phyloP scores from a whole-genome alignment of 345 rosid species.

The Hibiscus trionum region DNA sequence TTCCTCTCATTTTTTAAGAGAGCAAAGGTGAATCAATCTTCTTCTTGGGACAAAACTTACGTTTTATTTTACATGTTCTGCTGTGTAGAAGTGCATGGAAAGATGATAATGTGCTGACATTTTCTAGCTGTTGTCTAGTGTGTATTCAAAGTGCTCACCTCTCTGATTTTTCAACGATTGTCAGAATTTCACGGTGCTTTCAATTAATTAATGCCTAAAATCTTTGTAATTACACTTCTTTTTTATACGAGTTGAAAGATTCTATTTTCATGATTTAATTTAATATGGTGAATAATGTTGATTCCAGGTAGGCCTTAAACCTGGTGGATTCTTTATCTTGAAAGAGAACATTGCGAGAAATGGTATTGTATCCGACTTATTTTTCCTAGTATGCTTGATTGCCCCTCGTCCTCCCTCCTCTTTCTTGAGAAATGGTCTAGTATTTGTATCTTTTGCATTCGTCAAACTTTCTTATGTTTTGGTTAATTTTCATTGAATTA shows the following conservation, averaged over 20 bases:
- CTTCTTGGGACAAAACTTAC: neutral
- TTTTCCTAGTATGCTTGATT: neutral
- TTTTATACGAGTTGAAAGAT: neutral
- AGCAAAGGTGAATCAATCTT: conserved; percentile 54
- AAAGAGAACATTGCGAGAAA: conserved; percentile 81
- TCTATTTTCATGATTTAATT: neutral
- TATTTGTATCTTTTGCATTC: neutral
- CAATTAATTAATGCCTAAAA: neutral
- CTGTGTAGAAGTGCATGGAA: neutral
- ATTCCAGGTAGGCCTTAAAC: conserved; percentile 76
- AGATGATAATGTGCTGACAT: neutral
- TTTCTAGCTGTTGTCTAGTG: neutral
- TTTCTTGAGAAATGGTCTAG: neutral
- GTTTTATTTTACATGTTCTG: neutral
- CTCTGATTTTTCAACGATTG: neutral
- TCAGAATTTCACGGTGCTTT: neutral
- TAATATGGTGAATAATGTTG: neutral
- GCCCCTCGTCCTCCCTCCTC: neutral
- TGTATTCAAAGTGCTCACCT: neutral
- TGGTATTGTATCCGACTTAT: conserved; percentile 29
- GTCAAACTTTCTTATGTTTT: neutral
- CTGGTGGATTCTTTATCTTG: conserved; percentile 74
- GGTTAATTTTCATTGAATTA: neutral
- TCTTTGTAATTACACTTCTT: neutral
- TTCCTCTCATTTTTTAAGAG: conserved; percentile 81